Evolutionary conservation across 345 rosid genomes (phyloP), one percentile per base, ranked within the genome.

Genomic region (Microcos paniculata): DNA sequence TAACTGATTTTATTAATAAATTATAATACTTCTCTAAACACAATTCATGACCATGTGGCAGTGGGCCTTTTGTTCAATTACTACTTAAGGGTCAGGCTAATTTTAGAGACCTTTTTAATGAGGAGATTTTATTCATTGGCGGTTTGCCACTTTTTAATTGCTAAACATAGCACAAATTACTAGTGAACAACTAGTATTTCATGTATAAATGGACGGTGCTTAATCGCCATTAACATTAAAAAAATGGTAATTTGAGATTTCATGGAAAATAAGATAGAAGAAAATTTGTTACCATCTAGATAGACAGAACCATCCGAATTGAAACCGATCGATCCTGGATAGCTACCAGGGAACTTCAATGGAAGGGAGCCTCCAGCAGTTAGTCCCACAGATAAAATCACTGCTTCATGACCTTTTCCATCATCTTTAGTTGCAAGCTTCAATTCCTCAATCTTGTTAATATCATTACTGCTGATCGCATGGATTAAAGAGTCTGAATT

Each of bases 271-370:
- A 72, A 56, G 3, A 19, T 30, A 11, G 10, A 68, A 48, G 57
- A 78, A 69, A 69, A 49, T 30, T 49, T 18, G 43, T 76, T 89
- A 95, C 98, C 99, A 52, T 95, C 98, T 21, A 93, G 96, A 84
- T 74, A 89, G 48, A 95, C 86, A 48, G 97, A 88, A 28, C 98
- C 98, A 49, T 87, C 84, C 13, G 99, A 93, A 79, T 91, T 90
- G 84, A 95, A 95, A 23, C 99, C 97, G 55, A 93, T 86, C 24
- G 97, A 95, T 46, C 90, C 98, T n/a, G 84, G 86, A 68, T 89
- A 95, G 77, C 86, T 88, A 65, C 99, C 98, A 0, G 99, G 99
- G 6, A 93, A 88, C 78, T 79, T 87, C 71, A 78, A 24, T 11
- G 94, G 87, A 46, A 85, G 80, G 55, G 86, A 85, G 43, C 89